phyloP scores from a whole-genome alignment of 1,139 yeast species.

The Yamadazyma diospyri region DNA sequence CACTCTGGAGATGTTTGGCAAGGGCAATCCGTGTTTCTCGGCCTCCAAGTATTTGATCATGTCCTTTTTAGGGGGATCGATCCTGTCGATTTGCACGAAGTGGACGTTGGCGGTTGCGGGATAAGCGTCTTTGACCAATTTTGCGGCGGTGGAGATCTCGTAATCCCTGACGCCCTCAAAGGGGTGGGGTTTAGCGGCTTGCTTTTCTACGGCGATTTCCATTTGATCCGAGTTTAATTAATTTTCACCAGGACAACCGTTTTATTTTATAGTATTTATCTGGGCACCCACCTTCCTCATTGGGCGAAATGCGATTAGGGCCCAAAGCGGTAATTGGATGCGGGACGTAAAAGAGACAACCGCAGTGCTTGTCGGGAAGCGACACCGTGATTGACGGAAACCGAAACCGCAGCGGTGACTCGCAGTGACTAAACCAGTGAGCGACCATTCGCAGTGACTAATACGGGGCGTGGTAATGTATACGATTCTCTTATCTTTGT shows the following conservation, averaged over 20 bases:
- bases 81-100: conserved; percentile 67
- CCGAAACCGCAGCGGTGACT: too few species aligned
- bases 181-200: conserved; percentile 34
- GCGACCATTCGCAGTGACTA: too few species aligned
- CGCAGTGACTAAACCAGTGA: too few species aligned
- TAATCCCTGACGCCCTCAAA: conserved; percentile 66
- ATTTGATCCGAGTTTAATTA: background rate
- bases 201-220: conserved; percentile 3
- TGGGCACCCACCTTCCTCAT: conserved; percentile 11
- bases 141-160: conserved; percentile 63
- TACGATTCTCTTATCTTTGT: too few species aligned
- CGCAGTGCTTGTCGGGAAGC: too few species aligned
- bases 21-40: conserved; percentile 55
- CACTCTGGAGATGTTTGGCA: conserved; percentile 62
- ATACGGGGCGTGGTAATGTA: too few species aligned
- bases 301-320: too few species aligned
- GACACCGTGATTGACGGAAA: too few species aligned
- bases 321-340: too few species aligned
- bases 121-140: conserved; percentile 57
- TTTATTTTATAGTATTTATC: background rate
- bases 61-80: conserved; percentile 79
- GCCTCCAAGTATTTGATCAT: conserved; percentile 70
- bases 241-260: background rate
- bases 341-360: too few species aligned
- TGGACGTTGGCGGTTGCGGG: conserved; percentile 51